Evolutionary conservation across 768 basidiomycete genomes (phyloP).

Genomic region (Hygrophoropsis aurantiaca): DNA sequence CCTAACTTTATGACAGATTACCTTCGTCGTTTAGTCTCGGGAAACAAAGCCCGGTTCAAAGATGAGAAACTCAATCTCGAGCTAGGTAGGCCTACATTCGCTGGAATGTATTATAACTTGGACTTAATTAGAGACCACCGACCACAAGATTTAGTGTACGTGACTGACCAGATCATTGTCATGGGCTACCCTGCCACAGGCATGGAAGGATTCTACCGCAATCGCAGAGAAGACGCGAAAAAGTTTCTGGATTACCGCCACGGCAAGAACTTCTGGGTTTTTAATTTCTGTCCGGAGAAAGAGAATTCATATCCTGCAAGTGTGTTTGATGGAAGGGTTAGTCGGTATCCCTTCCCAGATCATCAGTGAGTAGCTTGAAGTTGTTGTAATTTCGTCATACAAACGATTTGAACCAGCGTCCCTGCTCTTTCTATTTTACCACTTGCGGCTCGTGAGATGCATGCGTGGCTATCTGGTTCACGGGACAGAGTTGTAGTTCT

Average conservation of each 20-base stretch:
- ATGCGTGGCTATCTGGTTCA: conserved; percentile 65
- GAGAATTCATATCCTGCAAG: conserved; percentile 78
- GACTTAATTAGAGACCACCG: background rate
- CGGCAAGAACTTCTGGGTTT: conserved; percentile 79
- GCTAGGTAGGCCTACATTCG: conserved; percentile 48
- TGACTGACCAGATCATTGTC: conserved; percentile 73
- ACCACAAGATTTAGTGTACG: conserved; percentile 55
- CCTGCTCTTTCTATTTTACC: conserved; percentile 77
- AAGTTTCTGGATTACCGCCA: conserved; percentile 74
- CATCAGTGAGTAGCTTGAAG: conserved; percentile 63
- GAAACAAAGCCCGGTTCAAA: conserved; percentile 74
- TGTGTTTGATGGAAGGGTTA: conserved; percentile 72
- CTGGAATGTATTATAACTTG: background rate
- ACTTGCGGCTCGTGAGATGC: conserved; percentile 72
- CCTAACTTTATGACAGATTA: conserved; percentile 53
- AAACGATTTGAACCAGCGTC: conserved; percentile 42
- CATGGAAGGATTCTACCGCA: conserved; percentile 77
- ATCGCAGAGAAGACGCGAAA: conserved; percentile 72
- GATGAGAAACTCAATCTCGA: conserved; percentile 69
- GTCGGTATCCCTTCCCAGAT: conserved; percentile 87
- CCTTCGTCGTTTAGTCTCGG: conserved; percentile 76
- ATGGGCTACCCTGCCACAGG: conserved; percentile 87
- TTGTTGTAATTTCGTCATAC: background rate
- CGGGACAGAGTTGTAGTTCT: conserved; percentile 72
- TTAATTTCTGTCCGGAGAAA: conserved; percentile 81